phyloP scores from a whole-genome alignment of 495 filamentous ascomycete species.

The Annulohypoxylon moriforme region DNA sequence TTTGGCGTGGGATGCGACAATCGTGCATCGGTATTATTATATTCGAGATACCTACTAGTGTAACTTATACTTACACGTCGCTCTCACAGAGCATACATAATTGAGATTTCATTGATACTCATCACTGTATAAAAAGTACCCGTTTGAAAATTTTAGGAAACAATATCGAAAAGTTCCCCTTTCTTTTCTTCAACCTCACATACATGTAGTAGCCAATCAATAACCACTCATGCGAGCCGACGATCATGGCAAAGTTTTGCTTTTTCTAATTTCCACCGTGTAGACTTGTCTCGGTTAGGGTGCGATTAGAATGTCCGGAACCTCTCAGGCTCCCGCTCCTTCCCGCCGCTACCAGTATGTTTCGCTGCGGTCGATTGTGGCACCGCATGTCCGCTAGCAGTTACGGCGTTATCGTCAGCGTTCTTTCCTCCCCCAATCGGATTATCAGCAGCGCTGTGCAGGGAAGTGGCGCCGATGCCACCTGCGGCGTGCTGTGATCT shows the following conservation, averaged over 20 bases:
- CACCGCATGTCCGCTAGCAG: constrained; percentile 36
- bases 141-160: too few species aligned
- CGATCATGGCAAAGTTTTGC: too few species aligned
- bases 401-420: constrained; percentile 35
- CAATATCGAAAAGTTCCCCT: too few species aligned
- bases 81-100: constrained; percentile 4
- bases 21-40: constrained; percentile 9
- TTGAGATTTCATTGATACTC: constrained; percentile 22
- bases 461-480: constrained; percentile 32
- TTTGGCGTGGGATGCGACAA: constrained; percentile 19
- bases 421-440: constrained; percentile 29
- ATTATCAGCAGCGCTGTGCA: constrained; percentile 43
- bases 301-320: constrained; percentile 1
- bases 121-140: not conserved
- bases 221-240: too few species aligned
- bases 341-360: constrained; percentile 36
- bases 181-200: too few species aligned
- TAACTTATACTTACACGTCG: constrained; percentile 27
- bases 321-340: constrained; percentile 31
- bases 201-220: too few species aligned
- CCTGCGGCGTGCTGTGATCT: constrained; percentile 43
- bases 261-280: too few species aligned
- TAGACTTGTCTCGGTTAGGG: too few species aligned
- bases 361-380: constrained; percentile 34
- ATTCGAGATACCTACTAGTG: constrained; percentile 25